Percentiles rank a stretch among this genome's conserved stretches.
Conservation (phyloP, 1,139 yeast genomes). For the Pichia sp. region DNA sequence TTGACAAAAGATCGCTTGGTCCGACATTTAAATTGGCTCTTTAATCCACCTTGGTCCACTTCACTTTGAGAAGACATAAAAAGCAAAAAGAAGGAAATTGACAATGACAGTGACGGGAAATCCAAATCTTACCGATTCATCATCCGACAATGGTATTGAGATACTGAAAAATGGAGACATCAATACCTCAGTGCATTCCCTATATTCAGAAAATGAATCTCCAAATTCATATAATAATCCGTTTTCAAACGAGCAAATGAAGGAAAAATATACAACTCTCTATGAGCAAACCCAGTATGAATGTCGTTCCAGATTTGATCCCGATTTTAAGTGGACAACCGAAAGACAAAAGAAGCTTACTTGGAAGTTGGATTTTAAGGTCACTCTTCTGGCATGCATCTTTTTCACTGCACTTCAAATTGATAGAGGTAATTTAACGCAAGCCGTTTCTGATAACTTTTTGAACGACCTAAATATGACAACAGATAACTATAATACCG, state of each 20-base stretch:
- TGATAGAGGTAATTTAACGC: constrained; percentile 42
- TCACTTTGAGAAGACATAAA: too few species aligned
- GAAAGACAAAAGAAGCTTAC: constrained; percentile 34
- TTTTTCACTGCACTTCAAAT: constrained; percentile 45
- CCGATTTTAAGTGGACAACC: constrained; percentile 36
- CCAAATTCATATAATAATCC: constrained; percentile 18
- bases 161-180: too few species aligned
- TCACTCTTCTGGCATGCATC: constrained; percentile 39
- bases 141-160: too few species aligned
- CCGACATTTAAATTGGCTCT: too few species aligned
- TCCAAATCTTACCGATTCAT: too few species aligned
- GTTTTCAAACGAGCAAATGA: constrained; percentile 32
- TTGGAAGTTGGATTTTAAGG: constrained; percentile 37
- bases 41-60: too few species aligned
- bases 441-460: constrained; percentile 43
- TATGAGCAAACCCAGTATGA: constrained; percentile 38
- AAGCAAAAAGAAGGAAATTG: too few species aligned
- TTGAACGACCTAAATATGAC: constrained; percentile 35
- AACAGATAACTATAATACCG: constrained; percentile 41
- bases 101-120: too few species aligned
- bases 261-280: constrained; percentile 31
- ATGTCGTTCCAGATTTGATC: constrained; percentile 36
- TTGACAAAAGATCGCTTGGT: too few species aligned
- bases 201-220: constrained; percentile 3
- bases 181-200: too few species aligned